Conservation (phyloP, 2,329 filamentous ascomycete genomes). For the Metarhizium album region DNA sequence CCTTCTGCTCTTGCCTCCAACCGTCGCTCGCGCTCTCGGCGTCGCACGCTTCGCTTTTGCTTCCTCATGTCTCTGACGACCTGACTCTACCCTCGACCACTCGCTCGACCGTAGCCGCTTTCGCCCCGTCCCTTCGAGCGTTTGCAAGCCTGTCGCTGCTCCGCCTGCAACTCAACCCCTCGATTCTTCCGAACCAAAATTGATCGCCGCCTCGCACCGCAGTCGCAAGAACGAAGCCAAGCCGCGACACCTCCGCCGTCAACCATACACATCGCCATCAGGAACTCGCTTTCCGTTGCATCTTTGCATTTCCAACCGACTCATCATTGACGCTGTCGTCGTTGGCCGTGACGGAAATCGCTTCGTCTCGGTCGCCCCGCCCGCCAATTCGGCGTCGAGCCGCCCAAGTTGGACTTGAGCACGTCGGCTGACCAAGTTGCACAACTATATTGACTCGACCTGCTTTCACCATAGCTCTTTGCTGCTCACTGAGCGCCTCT, state of each 20-base stretch:
- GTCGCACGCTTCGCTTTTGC: not conserved
- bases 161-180: not conserved
- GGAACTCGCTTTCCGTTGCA: not conserved
- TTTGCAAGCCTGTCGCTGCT: not conserved
- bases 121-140: not conserved
- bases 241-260: not conserved
- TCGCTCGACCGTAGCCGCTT: conserved; percentile 4
- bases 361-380: not conserved
- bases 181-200: not conserved
- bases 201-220: not conserved
- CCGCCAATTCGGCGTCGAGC: not conserved
- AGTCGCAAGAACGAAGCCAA: not conserved
- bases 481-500: not conserved
- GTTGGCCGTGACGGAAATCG: not conserved
- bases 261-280: not conserved
- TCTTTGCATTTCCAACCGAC: not conserved
- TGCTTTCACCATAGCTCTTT: not conserved
- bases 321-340: not conserved
- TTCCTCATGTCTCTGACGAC: conserved; percentile 4
- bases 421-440: conserved; percentile 2
- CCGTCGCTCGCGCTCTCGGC: not conserved
- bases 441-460: not conserved
- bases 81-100: not conserved
- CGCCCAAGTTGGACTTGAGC: conserved; percentile 2
- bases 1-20: not conserved